These are phyloP conservation scores for Xerocomellus chrysenteron DNA, from an alignment of 768 basidiomycete genomes.

Conservation along the genomic window DNA sequence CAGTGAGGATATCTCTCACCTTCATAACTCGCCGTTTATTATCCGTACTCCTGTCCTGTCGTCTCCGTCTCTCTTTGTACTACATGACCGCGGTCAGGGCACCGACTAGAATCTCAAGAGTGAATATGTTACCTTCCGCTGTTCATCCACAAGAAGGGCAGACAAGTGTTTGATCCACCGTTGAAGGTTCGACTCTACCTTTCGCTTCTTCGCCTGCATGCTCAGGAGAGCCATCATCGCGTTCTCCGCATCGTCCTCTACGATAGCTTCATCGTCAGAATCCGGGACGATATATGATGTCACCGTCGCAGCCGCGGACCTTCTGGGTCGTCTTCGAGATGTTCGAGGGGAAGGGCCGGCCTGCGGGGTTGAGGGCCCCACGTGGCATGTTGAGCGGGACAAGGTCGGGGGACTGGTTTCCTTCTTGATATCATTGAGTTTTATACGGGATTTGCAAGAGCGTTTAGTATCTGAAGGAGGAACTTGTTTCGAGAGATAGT, in stretches of 20 bases:
- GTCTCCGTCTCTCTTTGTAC: conserved; percentile 66
- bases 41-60: conserved; percentile 46
- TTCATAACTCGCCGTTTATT: conserved; percentile 54
- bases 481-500: conserved; percentile 51
- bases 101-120: not conserved
- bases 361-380: conserved; percentile 14
- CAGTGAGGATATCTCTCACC: conserved; percentile 38
- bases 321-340: conserved; percentile 56
- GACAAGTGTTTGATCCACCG: conserved; percentile 69
- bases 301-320: conserved; percentile 50
- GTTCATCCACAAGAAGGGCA: conserved; percentile 60
- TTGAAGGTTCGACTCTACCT: conserved; percentile 49
- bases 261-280: conserved; percentile 66
- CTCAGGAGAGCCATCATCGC: conserved; percentile 31
- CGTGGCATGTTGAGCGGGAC: conserved; percentile 23
- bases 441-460: conserved; percentile 24
- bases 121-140: conserved; percentile 55
- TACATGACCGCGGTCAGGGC: conserved; percentile 26
- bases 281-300: conserved; percentile 66
- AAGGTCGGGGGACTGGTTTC: conserved; percentile 37
- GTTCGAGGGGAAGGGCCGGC: conserved; percentile 23
- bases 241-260: conserved; percentile 37
- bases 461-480: conserved; percentile 24
- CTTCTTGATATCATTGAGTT: conserved; percentile 39
- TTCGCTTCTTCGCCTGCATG: conserved; percentile 36